Conservation (phyloP, 352 stramenopile species). For the Pythium diclinum region DNA sequence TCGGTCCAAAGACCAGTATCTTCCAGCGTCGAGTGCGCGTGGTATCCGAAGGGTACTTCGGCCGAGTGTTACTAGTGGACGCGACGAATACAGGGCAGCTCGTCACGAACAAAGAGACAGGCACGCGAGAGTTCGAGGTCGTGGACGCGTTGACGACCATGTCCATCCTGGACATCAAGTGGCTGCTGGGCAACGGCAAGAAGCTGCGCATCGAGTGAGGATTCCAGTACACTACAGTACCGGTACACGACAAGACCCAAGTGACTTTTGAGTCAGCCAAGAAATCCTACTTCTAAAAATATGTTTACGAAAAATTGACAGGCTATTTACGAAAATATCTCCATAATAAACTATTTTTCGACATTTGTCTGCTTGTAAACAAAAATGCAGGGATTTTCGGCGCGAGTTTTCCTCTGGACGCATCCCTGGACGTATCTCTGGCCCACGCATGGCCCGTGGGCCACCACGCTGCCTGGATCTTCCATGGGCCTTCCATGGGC, state of each 20-base stretch:
- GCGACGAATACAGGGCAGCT: conserved; percentile 30
- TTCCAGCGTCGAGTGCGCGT: conserved; percentile 38
- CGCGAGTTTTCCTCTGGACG: too few relatives aligned
- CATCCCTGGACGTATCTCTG: not conserved
- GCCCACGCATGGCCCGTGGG: not conserved
- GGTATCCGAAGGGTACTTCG: conserved; percentile 34
- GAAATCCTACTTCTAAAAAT: not conserved
- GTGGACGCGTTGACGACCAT: conserved; percentile 41
- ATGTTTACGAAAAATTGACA: not conserved
- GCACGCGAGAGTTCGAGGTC: conserved; percentile 33
- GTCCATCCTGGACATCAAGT: conserved; percentile 53
- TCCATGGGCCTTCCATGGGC: not conserved
- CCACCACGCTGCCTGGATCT: not conserved
- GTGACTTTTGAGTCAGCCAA: too few relatives aligned
- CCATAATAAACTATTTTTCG: not conserved
- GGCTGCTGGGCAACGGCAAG: conserved; percentile 33
- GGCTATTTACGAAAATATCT: not conserved
- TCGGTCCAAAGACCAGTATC: conserved; percentile 30
- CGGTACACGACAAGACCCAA: too few relatives aligned
- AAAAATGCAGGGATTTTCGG: not conserved
- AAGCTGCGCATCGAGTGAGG: not conserved
- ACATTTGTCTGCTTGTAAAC: conserved; percentile 14
- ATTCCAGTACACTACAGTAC: not conserved
- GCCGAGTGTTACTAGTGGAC: conserved; percentile 37
- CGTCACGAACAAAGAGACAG: conserved; percentile 27